Evolutionary conservation across 805 yeast genomes (phyloP), one percentile per base, ranked within the genome.

Genomic region (Candida ipomoeae): DNA sequence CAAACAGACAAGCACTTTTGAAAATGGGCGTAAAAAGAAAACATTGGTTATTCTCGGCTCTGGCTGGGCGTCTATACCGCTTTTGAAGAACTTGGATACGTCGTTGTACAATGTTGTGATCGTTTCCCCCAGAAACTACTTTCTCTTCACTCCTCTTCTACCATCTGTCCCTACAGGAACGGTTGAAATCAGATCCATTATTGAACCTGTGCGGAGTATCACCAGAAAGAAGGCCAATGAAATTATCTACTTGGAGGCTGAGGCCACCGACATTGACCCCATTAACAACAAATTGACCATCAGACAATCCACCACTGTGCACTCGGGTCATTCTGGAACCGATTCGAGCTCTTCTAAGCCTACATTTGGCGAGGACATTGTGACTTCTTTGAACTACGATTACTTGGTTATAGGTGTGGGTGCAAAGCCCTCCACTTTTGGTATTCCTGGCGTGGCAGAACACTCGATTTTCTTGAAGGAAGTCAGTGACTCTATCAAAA

Each of bases 161-260:
- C 97, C 98, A 43, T 87, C 96, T 23, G 87, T 92, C 59, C 96
- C 97, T 50, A 91, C 96, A 36, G 97, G 97, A 56, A 87, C 96
- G 46, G 83, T 89, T 52, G 96, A 89, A 63, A 70, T 81, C 57
- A 88, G 94, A 69, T 91, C 97, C 21, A 91, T 91, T 65, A 86
- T 89, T 71, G 97, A 91, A 69, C 96, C 97, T 32, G 89, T 92
- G 49, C 82, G 96, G 70, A 77, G 87, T 48, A 85, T 91, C 62
- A 85, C 94, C 51, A 84, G 96, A 73, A 78, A 85, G 70, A 74
- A 83, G 32, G 78, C 84, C 3, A 91, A 89, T 65, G 90, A 87
- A 64, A 91, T 86, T 44, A 74, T 74, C 50, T 92, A 88, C 70
- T 81, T 84, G 63, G 97, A 91, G 75, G 97, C 96, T 48, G 95